Percentiles rank a stretch among this genome's conserved stretches.
Evolutionary conservation across 2,329 filamentous ascomycete genomes (phyloP).

Genomic region (Alternaria conjuncta): DNA sequence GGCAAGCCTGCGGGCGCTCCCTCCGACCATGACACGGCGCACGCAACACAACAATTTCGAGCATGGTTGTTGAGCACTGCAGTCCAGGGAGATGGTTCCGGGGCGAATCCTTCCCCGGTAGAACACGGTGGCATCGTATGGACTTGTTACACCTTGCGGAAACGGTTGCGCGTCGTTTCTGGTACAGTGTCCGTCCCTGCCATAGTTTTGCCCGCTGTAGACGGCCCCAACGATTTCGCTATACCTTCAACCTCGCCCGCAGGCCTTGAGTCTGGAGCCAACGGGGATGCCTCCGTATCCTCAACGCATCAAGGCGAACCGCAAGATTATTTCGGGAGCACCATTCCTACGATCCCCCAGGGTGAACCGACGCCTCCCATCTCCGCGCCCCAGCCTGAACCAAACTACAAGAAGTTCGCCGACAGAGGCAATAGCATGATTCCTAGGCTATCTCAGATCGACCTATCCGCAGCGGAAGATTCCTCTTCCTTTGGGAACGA

Average conservation of each 20-base stretch:
- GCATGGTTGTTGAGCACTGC: slow-evolving; percentile 68
- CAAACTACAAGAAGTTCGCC: slow-evolving; percentile 3
- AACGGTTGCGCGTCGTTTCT: slow-evolving; percentile 72
- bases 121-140: slow-evolving; percentile 71
- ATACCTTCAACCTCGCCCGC: slow-evolving; percentile 33
- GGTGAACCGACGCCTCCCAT: slow-evolving; percentile 19
- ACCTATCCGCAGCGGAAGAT: slow-evolving; percentile 30
- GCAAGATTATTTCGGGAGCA: slow-evolving; percentile 53
- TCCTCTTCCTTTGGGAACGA: slow-evolving; percentile 46
- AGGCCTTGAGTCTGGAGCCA: slow-evolving; percentile 17
- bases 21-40: slow-evolving; percentile 46
- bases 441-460: slow-evolving; percentile 19
- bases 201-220: slow-evolving; percentile 40
- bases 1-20: slow-evolving; percentile 47
- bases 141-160: slow-evolving; percentile 73
- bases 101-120: slow-evolving; percentile 57
- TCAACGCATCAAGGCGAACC: slow-evolving; percentile 32
- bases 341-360: slow-evolving; percentile 19
- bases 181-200: slow-evolving; percentile 45
- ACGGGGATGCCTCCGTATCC: slow-evolving; percentile 14
- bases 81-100: slow-evolving; percentile 60
- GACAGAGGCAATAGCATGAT: slow-evolving; percentile 4
- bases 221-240: slow-evolving; percentile 39
- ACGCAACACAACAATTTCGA: slow-evolving; percentile 63
- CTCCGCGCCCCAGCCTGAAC: slow-evolving; percentile 8